Base-by-base conservation (phyloP, 805 yeast species). In the Pichia membranifaciens region DNA sequence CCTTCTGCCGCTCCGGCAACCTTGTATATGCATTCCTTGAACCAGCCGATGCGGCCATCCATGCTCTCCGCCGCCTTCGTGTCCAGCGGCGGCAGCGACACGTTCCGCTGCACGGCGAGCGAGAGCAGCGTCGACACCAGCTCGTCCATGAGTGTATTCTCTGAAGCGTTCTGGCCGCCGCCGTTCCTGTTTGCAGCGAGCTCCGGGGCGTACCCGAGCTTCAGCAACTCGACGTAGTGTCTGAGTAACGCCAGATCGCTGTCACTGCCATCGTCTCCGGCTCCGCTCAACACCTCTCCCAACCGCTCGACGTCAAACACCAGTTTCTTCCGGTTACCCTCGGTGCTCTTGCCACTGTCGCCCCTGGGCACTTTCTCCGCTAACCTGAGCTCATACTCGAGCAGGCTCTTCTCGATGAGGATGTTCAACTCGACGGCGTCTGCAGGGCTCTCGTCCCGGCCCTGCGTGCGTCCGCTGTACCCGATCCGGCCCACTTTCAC, bases 81-180 rank as follows among this genome's bases (percentile, higher is more conserved):
- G 18, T 55, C 50, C 34, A 65, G 51, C 16, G 57, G 51, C 3
- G 79, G 79, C 34, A 78, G 57, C 4, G 60, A 52, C 3, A 76
- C 63, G 50, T 63, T 64, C 40, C 65, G 62, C 46, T 72, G 74
- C 8, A 70, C 76, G 0, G 80, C 72, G 7, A 71, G 57, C 0
- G 78, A 69, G 29, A 73, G 74, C 12, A 77, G 64, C 40, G 74
- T 73, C 0, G 78, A 62, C 23, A 75, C 69, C 22, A 78, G 54
- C 17, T 67, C 67, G 43, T 76, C 81, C 51, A 75, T 61, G 4
- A 69, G 53, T 18, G 54, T 49, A 51, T 40, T 36, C 9, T 31
- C 41, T 6, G 29, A 13, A n/a, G 41, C n/a, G 10, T 20, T 22
- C 16, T 13, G 17, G 20, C 12, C 29, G 22, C n/a, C 29, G 7